These are phyloP conservation scores for Juncus effusus DNA, from an alignment of 176 grass and related monocot species.

Conservation along the genomic window DNA sequence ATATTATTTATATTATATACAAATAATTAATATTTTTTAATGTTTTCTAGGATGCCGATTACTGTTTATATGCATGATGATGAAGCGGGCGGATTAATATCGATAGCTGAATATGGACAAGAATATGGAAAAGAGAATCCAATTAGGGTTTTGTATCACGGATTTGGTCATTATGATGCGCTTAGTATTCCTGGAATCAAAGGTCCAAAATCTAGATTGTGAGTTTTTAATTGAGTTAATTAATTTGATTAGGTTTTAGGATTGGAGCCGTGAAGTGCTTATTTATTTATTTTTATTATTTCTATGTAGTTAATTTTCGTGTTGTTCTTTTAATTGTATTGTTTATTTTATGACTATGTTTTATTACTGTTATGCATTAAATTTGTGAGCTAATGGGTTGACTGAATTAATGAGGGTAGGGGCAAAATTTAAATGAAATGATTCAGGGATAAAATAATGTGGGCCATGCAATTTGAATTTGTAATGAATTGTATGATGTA, in stretches of 20 bases:
- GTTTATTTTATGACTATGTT: no score
- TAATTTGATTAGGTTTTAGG: neutral
- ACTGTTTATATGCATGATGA: conserved; percentile 92
- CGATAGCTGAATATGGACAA: conserved; percentile 88
- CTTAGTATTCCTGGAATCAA: conserved; percentile 45
- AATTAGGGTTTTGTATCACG: conserved; percentile 82
- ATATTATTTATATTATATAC: neutral
- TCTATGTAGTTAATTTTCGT: neutral
- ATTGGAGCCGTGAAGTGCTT: conserved; percentile 18
- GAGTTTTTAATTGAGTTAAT: neutral
- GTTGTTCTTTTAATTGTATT: no score
- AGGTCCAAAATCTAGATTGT: conserved; percentile 32
- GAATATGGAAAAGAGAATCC: conserved; percentile 79
- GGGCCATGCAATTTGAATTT: neutral
- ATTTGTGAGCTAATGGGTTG: conserved; percentile 7
- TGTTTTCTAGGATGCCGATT: conserved; percentile 72
- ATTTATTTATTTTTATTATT: neutral
- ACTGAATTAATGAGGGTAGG: conserved; percentile 14
- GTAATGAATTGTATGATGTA: neutral
- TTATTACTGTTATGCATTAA: neutral
- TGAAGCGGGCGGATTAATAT: conserved; percentile 66
- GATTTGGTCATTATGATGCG: conserved; percentile 97
- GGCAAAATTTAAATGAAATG: neutral
- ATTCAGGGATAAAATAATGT: conserved; percentile 9
- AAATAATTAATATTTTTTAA: neutral